A percentile compares a stretch with the other conserved stretches of the same genome.
Conservation (phyloP, 2,329 filamentous ascomycete species). For the Penicillium griseofulvum region DNA sequence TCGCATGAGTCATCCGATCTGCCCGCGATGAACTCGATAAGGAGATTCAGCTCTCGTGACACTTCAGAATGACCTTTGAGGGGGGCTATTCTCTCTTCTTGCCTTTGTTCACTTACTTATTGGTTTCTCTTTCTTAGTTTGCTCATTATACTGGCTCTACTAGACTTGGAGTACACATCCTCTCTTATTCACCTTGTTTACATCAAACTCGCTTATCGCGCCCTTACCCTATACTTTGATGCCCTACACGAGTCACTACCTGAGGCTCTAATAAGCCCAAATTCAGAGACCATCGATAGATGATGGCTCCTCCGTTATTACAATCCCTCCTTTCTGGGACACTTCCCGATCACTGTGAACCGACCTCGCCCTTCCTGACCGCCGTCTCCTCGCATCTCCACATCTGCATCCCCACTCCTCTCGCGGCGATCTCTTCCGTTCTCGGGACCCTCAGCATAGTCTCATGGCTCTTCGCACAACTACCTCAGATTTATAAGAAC, state of each 20-base stretch:
- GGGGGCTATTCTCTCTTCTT: background rate
- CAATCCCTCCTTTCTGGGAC: slow-evolving; percentile 26
- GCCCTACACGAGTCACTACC: background rate
- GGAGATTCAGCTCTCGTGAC: slow-evolving; percentile 10
- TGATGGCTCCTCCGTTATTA: slow-evolving; percentile 34
- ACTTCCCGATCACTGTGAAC: slow-evolving; percentile 60
- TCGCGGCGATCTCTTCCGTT: slow-evolving; percentile 60
- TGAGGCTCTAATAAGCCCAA: background rate
- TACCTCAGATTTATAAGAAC: slow-evolving; percentile 70
- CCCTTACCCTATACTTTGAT: slow-evolving; percentile 4
- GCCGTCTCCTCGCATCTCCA: slow-evolving; percentile 59
- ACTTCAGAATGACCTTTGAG: slow-evolving; percentile 2
- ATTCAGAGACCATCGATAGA: background rate
- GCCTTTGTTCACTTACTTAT: background rate
- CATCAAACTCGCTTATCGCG: slow-evolving; percentile 8
- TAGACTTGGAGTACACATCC: background rate
- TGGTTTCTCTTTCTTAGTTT: background rate
- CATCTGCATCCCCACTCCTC: slow-evolving; percentile 62
- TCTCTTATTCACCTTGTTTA: background rate
- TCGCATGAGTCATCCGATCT: slow-evolving; percentile 13
- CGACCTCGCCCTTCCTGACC: slow-evolving; percentile 56
- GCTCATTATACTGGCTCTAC: background rate
- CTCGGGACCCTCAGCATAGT: slow-evolving; percentile 63
- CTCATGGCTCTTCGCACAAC: slow-evolving; percentile 67
- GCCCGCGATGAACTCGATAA: slow-evolving; percentile 1